Base-by-base conservation (phyloP, 495 filamentous ascomycete species). In the Hyaloscypha finlandica region DNA sequence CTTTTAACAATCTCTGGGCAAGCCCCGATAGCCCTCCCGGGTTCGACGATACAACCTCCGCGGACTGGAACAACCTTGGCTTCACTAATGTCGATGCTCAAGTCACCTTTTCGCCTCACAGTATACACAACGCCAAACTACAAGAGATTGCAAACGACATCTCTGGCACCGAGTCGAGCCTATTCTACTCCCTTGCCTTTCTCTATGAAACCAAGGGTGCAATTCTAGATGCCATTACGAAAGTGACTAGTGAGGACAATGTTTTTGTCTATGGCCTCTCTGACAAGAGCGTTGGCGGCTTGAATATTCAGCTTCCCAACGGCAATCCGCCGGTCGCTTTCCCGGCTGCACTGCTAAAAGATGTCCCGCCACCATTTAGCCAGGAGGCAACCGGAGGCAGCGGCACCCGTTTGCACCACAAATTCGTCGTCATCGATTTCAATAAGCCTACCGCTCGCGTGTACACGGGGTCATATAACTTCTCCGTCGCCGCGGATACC, bases 171-270 rank as follows among this genome's bases (percentile, higher is more conserved):
- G 59, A 62, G 39, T 67, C 65, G 29, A 67, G 65, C 57, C 25
- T 67, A 31, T 67, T 67, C 33, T 67, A 67, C 57, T 67, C 65
- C 5, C 65, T 67, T 52, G 65, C 65, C 57, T 67, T 67, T 33
- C 65, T 67, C 32, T 67, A 67, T 25, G 65, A 67, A 54, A 67
- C 65, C 32, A 62, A 62, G 37, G 65, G 65, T 29, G 65, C 33
- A 31, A 62, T 67, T 37, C 65, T 48, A 61, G 30, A 67, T 32
- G 65, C 65, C 58, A 67, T 67, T 37, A 67, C 45, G 59, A 52
- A 63, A 29, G 65, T 67, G 56, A 67, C 65, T 19, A 52, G 37
- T 32, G 60, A 54, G 39, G 65, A 62, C 29, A 55, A 60, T 20
- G 32, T 67, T 29, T 67, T 67, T 52, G 65, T 67, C 57, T 67